Evolutionary conservation across 805 yeast genomes (phyloP).

Genomic region (Cyberlindnera meyerae): DNA sequence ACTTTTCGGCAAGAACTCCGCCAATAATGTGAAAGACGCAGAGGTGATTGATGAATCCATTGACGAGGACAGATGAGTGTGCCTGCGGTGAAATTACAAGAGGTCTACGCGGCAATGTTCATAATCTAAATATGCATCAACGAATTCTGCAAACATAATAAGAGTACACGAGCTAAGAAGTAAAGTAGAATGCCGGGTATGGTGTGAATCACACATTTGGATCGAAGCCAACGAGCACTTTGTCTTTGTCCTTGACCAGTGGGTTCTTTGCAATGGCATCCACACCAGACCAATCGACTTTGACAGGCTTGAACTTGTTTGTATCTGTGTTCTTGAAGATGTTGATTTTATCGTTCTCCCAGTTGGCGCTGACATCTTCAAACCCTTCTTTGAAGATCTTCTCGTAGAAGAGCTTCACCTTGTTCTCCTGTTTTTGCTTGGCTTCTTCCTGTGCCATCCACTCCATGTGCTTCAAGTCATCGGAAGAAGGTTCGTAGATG

Average conservation of each 20-base stretch:
- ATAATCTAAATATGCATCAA: too few species aligned
- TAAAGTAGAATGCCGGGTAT: not conserved
- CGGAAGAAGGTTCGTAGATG: constrained; percentile 90
- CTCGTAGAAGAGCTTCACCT: constrained; percentile 58
- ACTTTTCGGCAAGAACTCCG: constrained; percentile 19
- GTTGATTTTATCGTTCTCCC: constrained; percentile 68
- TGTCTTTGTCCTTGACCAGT: constrained; percentile 21
- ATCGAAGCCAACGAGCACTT: constrained; percentile 28
- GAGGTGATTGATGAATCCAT: constrained; percentile 20
- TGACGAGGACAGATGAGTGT: constrained; percentile 13
- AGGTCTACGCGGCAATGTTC: too few species aligned
- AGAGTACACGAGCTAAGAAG: not conserved
- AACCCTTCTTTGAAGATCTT: constrained; percentile 77
- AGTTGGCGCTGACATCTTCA: constrained; percentile 65
- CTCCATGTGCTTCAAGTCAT: constrained; percentile 83
- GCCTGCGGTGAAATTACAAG: too few species aligned
- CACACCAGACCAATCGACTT: constrained; percentile 70
- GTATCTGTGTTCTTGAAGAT: constrained; percentile 76
- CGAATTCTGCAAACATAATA: too few species aligned
- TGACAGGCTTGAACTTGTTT: constrained; percentile 41
- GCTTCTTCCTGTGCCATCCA: constrained; percentile 87
- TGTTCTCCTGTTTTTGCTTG: constrained; percentile 57
- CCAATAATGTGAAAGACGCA: constrained; percentile 9
- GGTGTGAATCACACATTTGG: constrained; percentile 14
- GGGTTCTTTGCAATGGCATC: constrained; percentile 32